phyloP scores from a whole-genome alignment of 2,329 filamentous ascomycete species.

The Colletotrichum sp. region DNA sequence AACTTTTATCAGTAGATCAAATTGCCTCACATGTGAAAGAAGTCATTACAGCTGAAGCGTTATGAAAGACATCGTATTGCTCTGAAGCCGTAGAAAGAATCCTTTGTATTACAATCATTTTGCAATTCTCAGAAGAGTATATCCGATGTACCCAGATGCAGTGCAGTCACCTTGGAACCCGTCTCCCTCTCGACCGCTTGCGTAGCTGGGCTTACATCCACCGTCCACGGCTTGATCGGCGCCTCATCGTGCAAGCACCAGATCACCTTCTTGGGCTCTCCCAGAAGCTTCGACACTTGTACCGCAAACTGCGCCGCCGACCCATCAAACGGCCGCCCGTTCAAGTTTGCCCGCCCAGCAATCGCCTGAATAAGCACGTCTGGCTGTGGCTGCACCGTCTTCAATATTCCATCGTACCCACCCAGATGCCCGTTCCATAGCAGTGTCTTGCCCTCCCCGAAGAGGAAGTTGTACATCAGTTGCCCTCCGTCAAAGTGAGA shows the following conservation, averaged over 20 bases:
- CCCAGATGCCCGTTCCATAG: slow-evolving; percentile 27
- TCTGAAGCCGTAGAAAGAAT: too few relatives aligned
- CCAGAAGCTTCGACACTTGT: neutral
- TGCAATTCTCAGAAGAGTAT: neutral
- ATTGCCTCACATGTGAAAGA: too few relatives aligned
- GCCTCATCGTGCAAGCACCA: slow-evolving; percentile 6
- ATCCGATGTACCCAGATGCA: neutral
- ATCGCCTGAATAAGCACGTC: slow-evolving; percentile 26
- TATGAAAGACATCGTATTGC: too few relatives aligned
- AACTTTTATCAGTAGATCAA: neutral
- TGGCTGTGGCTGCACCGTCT: slow-evolving; percentile 25
- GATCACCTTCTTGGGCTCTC: neutral
- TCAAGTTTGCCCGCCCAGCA: slow-evolving; percentile 26
- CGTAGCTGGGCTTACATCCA: neutral
- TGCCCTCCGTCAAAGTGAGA: slow-evolving; percentile 29
- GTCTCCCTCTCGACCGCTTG: neutral
- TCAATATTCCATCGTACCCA: slow-evolving; percentile 24
- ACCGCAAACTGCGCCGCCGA: slow-evolving; percentile 1
- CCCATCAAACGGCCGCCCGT: slow-evolving; percentile 1
- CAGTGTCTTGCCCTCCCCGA: slow-evolving; percentile 23
- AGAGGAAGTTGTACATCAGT: slow-evolving; percentile 27
- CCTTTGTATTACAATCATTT: neutral
- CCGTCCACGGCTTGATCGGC: neutral
- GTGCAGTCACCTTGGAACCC: neutral
- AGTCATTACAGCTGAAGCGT: neutral